Evolutionary conservation across 2,329 filamentous ascomycete genomes (phyloP), one percentile per base, ranked within the genome.

Genomic region (Fusarium circinatum): DNA sequence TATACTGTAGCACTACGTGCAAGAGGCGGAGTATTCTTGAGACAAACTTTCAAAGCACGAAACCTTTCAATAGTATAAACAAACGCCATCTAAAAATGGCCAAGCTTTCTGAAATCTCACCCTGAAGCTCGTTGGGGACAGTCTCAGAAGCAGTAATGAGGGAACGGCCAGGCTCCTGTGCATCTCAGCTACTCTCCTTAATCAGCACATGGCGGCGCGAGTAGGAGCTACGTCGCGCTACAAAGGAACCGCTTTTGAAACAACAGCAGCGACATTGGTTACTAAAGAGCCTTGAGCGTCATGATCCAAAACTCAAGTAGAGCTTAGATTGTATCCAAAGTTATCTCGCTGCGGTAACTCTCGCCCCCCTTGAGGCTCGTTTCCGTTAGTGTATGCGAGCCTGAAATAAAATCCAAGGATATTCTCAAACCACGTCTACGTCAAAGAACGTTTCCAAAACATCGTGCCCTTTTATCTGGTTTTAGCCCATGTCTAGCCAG

Each of bases 211-310:
- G 4, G 4, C 5, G 5, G 15, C n/a, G 15, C 0, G 10, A 20
- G 8, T 17, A 20, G 5, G 44, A 20, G 44, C 5, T 20, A 26
- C 24, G 24, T 45, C 24, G 4, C 5, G 5, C 17, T 20, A 14
- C 17, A 47, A 47, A 47, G 1, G 18, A 34, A 34, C 3, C 15
- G 3, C 11, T 9, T 18, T 45, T 1, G 7, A 12, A 12, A 24
- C 7, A 2, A 9, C 8, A 17, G 5, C 42, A 45, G 42, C 2
- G 8, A 3, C 0, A 47, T 15, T 28, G 6, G 18, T 12, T 47
- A 0, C 0, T 14, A 0, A 22, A 4, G 9, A 22, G 6, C 0
- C 12, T 47, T 28, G 13, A 22, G 44, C 6, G 8, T 6, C 24
- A 10, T 5, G 24, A 15, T 11, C 24, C 9, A 0, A 47, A 28